phyloP scores from a whole-genome alignment of 2,329 filamentous ascomycete species.

The Microdochium bolleyi region DNA sequence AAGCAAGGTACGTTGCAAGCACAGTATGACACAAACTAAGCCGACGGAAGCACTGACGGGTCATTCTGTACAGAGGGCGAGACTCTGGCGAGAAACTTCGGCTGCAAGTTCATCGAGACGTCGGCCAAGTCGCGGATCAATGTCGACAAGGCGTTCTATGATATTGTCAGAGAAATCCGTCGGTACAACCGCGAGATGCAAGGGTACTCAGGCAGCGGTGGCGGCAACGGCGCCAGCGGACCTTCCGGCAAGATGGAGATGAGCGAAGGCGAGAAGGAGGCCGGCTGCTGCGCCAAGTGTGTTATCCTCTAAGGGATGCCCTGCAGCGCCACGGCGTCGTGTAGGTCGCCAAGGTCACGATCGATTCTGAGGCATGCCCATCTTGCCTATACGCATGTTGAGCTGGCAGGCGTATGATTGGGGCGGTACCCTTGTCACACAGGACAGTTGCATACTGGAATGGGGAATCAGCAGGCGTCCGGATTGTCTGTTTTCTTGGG shows the following conservation, averaged over 20 bases:
- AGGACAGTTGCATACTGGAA: background rate
- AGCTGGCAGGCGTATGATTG: background rate
- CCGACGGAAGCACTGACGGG: constrained; percentile 8
- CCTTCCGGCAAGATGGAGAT: constrained; percentile 72
- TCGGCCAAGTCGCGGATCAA: constrained; percentile 98
- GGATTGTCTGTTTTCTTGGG: background rate
- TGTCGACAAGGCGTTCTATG: constrained; percentile 97
- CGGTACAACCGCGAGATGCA: constrained; percentile 99
- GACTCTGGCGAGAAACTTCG: constrained; percentile 75
- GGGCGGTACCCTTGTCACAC: background rate
- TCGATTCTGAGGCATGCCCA: too few relatives aligned
- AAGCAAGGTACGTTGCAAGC: constrained; percentile 66
- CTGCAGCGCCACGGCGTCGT: background rate
- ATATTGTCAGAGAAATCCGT: constrained; percentile 95
- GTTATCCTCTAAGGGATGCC: constrained; percentile 65
- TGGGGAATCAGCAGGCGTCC: background rate
- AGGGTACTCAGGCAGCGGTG: constrained; percentile 67
- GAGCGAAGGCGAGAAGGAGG: constrained; percentile 57
- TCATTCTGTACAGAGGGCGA: constrained; percentile 66
- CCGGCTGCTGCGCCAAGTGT: constrained; percentile 80
- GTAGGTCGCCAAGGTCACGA: background rate
- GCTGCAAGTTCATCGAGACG: constrained; percentile 98
- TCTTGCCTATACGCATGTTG: too few relatives aligned
- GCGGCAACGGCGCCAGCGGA: constrained; percentile 54
- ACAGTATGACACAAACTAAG: constrained; percentile 1